phyloP scores from a whole-genome alignment of 108 stramenopile species.

The Cyclotella distinguenda region DNA sequence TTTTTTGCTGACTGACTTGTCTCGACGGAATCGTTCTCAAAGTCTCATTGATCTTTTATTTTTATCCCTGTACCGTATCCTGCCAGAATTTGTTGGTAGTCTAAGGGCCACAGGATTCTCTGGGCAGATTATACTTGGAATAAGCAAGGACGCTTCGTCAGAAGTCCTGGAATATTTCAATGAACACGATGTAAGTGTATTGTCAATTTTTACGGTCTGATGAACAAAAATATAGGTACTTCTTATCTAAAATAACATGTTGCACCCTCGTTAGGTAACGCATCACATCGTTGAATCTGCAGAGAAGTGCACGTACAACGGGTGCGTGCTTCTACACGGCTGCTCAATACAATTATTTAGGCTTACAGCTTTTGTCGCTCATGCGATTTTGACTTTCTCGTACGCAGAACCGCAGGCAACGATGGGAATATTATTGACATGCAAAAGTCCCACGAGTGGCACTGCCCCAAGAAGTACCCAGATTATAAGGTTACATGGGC shows the following conservation, averaged over 20 bases:
- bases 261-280: neutral
- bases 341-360: too few species aligned
- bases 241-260: neutral
- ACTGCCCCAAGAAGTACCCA: conserved; percentile 25
- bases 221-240: neutral
- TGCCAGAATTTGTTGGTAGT: conserved; percentile 56
- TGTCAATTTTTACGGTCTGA: neutral
- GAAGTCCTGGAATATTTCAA: conserved; percentile 42
- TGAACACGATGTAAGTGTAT: conserved; percentile 58
- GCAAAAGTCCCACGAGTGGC: conserved; percentile 8
- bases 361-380: neutral
- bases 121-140: conserved; percentile 72
- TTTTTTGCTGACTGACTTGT: neutral
- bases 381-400: neutral
- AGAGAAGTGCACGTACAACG: conserved; percentile 34
- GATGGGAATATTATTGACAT: conserved; percentile 7
- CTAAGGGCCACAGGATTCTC: conserved; percentile 64
- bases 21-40: neutral
- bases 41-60: neutral
- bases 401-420: neutral
- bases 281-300: conserved; percentile 13
- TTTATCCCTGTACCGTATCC: neutral
- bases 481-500: conserved; percentile 68
- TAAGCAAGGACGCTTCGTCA: conserved; percentile 29
- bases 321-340: conserved; percentile 6